Evolutionary conservation across 768 basidiomycete genomes (phyloP).

Genomic region (Antrodiella citrinella): DNA sequence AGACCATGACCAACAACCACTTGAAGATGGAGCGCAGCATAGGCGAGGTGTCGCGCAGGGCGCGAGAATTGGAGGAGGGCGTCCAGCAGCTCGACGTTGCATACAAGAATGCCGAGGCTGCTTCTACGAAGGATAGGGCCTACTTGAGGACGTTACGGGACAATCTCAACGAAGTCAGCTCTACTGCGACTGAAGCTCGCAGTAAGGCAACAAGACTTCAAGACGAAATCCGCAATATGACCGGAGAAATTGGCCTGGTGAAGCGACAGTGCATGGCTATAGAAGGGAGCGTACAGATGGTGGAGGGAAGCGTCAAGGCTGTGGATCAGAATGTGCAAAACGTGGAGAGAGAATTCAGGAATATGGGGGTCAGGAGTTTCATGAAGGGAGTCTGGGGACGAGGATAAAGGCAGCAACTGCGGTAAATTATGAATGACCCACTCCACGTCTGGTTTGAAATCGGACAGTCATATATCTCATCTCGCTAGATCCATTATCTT

Average conservation of each 20-base stretch:
- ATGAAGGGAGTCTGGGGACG: not conserved
- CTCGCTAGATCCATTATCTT: too few species aligned
- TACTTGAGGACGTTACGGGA: not conserved
- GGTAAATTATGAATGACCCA: too few species aligned
- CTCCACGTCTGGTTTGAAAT: too few species aligned
- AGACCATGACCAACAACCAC: not conserved
- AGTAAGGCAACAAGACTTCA: not conserved
- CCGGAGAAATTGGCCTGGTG: not conserved
- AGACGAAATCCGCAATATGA: not conserved
- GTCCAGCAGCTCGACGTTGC: not conserved
- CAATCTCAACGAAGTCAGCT: not conserved
- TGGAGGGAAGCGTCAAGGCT: not conserved
- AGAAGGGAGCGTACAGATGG: not conserved
- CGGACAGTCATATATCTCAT: too few species aligned
- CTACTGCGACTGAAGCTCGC: not conserved
- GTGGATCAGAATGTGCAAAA: not conserved
- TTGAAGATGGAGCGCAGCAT: not conserved
- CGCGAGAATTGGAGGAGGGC: not conserved
- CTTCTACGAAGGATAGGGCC: not conserved
- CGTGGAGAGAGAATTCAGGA: not conserved
- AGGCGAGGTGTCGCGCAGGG: not conserved
- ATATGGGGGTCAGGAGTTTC: not conserved
- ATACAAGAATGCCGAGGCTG: not conserved
- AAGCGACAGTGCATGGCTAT: not conserved
- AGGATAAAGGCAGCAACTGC: too few species aligned